Base-by-base conservation (phyloP, 169 alveolate species). In the Babesia sp. region DNA sequence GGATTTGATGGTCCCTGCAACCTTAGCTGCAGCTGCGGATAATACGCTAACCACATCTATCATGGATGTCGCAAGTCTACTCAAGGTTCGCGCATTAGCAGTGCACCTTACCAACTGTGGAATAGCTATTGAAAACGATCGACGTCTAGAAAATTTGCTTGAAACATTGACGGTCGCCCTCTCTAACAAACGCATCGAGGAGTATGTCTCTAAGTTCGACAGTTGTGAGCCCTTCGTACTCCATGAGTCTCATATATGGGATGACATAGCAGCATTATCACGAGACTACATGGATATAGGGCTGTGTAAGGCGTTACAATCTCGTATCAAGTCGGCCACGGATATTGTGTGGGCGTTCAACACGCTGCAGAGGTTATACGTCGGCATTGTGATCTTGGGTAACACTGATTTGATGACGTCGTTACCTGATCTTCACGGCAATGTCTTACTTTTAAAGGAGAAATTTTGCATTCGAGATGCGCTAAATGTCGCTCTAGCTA, bases 261-360 rank as follows among this genome's bases (percentile, higher is more conserved):
- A 34, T 5, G 74, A 64, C 26, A 44, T 64, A 3, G 45, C 31
- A 9, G 26, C 20, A 0, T 2, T 64, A 53, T n/a, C 18, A 1
- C 63, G 0, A 3, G 61, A 64, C 1, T 59, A 42, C 22, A 26
- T 14, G 3, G 74, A 39, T 0, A 26, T 41, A n/a, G 74, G 61
- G n/a, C 20, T 45, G 33, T 45, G 31, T 20, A 37, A 7, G 12
- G 74, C 61, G 3, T 28, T 64, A 14, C 44, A 64, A 50, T 24
- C 54, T n/a, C 0, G 74, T 0, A 42, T 64, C 26, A 45, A 64
- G 41, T 46, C 61, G 51, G 61, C 61, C 6, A 20, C 63, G 16
- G 74, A 64, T 29, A 33, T 64, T 12, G 61, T 50, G 3, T 64
- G 74, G 74, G 63, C 63, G 26, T 64, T 7, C 63, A 64, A 64